Percentiles rank a stretch among this genome's conserved stretches.
Conservation (phyloP, 805 yeast genomes). For the Lachancea meyersii region DNA sequence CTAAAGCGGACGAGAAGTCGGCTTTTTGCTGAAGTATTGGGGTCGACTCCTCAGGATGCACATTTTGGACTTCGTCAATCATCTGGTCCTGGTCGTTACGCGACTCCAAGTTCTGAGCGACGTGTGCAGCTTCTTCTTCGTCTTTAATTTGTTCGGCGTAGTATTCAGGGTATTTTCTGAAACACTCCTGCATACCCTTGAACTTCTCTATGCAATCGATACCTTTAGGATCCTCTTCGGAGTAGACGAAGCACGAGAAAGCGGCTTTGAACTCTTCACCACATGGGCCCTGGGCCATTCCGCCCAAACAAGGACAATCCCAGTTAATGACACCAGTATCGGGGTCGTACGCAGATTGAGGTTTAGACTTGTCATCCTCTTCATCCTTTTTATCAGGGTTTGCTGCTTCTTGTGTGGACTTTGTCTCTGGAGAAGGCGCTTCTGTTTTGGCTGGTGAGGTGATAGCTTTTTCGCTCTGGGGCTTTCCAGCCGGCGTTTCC, state of each 20-base stretch:
- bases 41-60: conserved; percentile 11
- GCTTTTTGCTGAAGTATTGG: conserved; percentile 14
- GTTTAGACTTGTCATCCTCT: conserved; percentile 18
- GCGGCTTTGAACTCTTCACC: conserved; percentile 94
- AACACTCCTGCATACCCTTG: conserved; percentile 88
- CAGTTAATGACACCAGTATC: conserved; percentile 98
- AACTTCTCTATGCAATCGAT: conserved; percentile 89
- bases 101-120: conserved; percentile 16
- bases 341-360: conserved; percentile 79
- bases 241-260: conserved; percentile 89
- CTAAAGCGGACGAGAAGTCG: conserved; percentile 13
- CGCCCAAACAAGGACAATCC: conserved; percentile 99
- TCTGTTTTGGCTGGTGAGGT: conserved; percentile 5
- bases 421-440: neutral
- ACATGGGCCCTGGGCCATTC: conserved; percentile 98
- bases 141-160: conserved; percentile 88
- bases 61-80: conserved; percentile 7
- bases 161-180: conserved; percentile 85
- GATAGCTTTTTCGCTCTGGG: neutral
- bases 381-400: neutral
- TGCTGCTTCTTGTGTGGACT: neutral
- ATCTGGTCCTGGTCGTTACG: conserved; percentile 6
- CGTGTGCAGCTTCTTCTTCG: conserved; percentile 48
- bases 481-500: neutral
- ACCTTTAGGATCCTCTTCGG: conserved; percentile 94